phyloP scores from a whole-genome alignment of 2,329 filamentous ascomycete species.

The Diaporthe nobilis region DNA sequence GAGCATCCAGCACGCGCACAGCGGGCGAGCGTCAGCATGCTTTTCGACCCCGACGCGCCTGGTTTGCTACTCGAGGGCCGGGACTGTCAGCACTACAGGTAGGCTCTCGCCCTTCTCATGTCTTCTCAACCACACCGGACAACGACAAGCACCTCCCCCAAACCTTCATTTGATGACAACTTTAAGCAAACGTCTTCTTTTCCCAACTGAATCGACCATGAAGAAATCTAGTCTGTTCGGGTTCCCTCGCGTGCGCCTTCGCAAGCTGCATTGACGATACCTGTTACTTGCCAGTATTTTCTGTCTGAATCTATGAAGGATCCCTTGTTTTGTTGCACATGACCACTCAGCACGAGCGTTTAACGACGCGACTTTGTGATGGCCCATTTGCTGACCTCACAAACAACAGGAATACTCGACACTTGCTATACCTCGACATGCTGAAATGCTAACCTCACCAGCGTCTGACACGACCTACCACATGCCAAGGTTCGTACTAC shows the following conservation, averaged over 20 bases:
- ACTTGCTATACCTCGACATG: not conserved
- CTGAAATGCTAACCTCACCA: conserved; percentile 27
- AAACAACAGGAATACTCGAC: conserved; percentile 11
- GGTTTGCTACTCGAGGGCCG: not conserved
- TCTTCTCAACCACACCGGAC: conserved; percentile 26
- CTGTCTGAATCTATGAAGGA: conserved; percentile 72
- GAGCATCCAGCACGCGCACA: not conserved
- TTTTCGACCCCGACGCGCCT: not conserved
- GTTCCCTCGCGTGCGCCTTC: conserved; percentile 60
- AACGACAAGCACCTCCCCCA: conserved; percentile 1
- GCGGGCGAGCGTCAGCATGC: not conserved
- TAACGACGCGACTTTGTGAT: not conserved
- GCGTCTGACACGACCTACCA: not conserved
- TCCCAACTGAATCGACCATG: conserved; percentile 91
- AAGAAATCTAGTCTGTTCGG: conserved; percentile 80
- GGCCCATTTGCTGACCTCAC: conserved; percentile 30
- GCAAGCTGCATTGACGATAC: conserved; percentile 62
- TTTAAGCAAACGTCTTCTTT: conserved; percentile 81
- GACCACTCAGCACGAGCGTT: not conserved
- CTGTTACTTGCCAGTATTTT: conserved; percentile 94
- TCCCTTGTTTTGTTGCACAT: not conserved
- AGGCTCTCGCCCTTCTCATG: conserved; percentile 13
- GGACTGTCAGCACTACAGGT: conserved; percentile 10
- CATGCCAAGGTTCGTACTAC: conserved; percentile 50
- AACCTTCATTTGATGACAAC: conserved; percentile 78